Conservation (phyloP, 768 basidiomycete species). For the Phylloporus arenicola region DNA sequence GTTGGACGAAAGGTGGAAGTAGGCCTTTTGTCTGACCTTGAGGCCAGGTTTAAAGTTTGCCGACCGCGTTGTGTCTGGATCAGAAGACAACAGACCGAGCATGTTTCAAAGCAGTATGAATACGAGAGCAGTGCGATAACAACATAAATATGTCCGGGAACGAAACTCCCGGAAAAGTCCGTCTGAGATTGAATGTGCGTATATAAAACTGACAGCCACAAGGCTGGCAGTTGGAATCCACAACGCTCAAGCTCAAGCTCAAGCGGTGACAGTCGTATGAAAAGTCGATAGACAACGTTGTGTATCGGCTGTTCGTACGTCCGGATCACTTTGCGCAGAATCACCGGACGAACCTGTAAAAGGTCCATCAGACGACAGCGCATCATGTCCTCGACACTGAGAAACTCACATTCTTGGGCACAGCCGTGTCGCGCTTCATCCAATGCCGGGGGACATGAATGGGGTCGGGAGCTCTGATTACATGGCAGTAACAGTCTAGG, state of each 20-base stretch:
- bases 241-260: too few species aligned
- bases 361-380: background rate
- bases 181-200: background rate
- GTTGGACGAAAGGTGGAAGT: too few species aligned
- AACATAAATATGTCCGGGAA: too few species aligned
- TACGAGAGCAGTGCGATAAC: too few species aligned
- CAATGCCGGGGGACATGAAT: constrained; percentile 5
- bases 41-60: too few species aligned
- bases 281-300: too few species aligned
- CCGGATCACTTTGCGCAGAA: constrained; percentile 1
- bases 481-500: background rate
- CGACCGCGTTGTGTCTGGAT: too few species aligned
- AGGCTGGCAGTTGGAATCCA: too few species aligned
- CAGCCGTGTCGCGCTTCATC: background rate
- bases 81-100: too few species aligned
- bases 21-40: too few species aligned
- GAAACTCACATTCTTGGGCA: background rate
- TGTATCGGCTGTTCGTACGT: constrained; percentile 12
- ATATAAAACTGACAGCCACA: background rate
- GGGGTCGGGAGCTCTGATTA: background rate
- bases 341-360: background rate
- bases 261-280: constrained; percentile 10
- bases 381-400: background rate
- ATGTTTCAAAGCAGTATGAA: too few species aligned
- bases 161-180: background rate